Base-by-base conservation (phyloP, 1,284 basidiomycete species). In the Vanrija humicola region DNA sequence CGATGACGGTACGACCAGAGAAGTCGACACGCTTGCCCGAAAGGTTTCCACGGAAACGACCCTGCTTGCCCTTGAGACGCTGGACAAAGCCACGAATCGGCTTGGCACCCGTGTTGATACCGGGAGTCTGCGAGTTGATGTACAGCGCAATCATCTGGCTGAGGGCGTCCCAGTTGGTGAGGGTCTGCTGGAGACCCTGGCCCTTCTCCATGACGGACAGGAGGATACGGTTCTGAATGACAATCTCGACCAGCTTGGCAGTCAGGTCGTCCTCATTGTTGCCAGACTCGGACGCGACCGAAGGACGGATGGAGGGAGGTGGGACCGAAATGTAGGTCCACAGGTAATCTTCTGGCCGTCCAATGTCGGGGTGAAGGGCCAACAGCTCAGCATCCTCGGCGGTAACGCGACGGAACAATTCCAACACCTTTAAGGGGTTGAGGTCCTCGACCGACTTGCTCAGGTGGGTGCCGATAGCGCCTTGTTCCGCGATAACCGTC, bases 271-370 rank as follows among this genome's bases (percentile, higher is more conserved):
- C 96, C 78, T 99, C 96, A 70, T 98, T 99, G 28, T 80, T 82
- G 38, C 93, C 93, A 14, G 89, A 91, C 67, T 99, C 96, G 74
- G 98, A 96, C 0, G 90, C 88, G 1, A 99, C 96, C 6, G 93
- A 97, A 0, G 96, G 96, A 44, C 96, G 86, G 56, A 98, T 98
- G 72, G 91, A 96, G 40, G 97, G 93, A 0, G 96, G 96, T 18
- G 96, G 96, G 15, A 98, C 96, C 34, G 94, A 96, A 16, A 99
- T 87, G 76, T 98, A 98, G 75, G 98, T 95, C 96, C 96, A 99
- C 55, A 99, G 86, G 72, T 95, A 98, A 72, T 98, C 89, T 78
- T 99, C 96, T 2, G 96, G 96, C 53, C 96, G 80, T 52, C 94
- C 94, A 68, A 87, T 87, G 28, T 85, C 83, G 3, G 96, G 96